These are phyloP conservation scores for Metschnikowia cubensis DNA, from an alignment of 805 yeast species.

Conservation along the genomic window DNA sequence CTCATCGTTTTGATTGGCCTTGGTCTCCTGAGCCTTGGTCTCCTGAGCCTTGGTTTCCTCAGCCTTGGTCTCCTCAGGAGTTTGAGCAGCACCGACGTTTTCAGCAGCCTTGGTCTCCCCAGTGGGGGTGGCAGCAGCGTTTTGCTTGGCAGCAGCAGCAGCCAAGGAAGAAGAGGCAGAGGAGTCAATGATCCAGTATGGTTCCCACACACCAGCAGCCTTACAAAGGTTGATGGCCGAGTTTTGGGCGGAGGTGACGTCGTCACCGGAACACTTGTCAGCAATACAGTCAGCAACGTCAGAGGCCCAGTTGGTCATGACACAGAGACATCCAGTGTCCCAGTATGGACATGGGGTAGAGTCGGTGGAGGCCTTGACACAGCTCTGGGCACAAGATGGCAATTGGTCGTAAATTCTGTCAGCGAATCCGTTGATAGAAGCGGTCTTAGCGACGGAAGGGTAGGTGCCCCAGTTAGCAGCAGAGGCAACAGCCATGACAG, in stretches of 20 bases:
- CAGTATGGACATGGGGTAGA: conserved; percentile 43
- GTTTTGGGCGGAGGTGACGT: conserved; percentile 27
- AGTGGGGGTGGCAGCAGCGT: conserved; percentile 11
- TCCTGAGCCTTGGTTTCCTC: neutral
- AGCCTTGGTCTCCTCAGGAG: conserved; percentile 2
- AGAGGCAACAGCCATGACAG: conserved; percentile 18
- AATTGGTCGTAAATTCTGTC: conserved; percentile 30
- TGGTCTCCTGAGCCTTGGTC: conserved; percentile 6
- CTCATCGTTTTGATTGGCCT: conserved; percentile 4
- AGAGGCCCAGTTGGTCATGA: conserved; percentile 33
- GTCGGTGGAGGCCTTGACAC: conserved; percentile 31
- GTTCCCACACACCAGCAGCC: conserved; percentile 32
- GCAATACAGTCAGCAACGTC: conserved; percentile 33
- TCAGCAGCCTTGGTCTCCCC: conserved; percentile 3
- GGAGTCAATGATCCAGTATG: conserved; percentile 30
- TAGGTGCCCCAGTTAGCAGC: conserved; percentile 24
- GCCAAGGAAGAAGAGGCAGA: conserved; percentile 22
- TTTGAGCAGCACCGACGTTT: neutral
- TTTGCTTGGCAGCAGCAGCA: conserved; percentile 21
- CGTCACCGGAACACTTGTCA: conserved; percentile 23
- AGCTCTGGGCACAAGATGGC: conserved; percentile 36
- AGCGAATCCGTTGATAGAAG: conserved; percentile 41
- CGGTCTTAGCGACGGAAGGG: conserved; percentile 36
- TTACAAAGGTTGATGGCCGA: conserved; percentile 33
- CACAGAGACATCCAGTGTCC: conserved; percentile 46